These are phyloP conservation scores for Wallacemonas rigidus DNA, from an alignment of 208 protist genomes.

Conservation along the genomic window DNA sequence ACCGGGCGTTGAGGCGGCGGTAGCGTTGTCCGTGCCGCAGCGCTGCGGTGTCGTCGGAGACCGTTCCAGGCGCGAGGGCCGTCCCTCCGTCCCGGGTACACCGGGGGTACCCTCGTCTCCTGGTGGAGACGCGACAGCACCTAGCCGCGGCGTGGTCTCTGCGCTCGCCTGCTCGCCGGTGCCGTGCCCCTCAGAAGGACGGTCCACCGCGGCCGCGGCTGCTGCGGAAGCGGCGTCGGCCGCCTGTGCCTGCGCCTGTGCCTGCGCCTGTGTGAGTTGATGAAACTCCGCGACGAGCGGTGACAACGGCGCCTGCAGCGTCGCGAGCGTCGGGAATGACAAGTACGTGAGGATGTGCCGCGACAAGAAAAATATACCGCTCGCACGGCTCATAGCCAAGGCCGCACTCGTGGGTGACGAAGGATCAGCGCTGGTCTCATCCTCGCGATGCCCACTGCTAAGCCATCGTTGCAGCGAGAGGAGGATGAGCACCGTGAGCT, in stretches of 20 bases:
- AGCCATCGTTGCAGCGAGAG: slow-evolving; percentile 52
- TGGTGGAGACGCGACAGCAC: too few species aligned
- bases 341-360: slow-evolving; percentile 18
- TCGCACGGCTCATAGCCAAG: neutral
- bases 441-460: neutral
- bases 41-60: too few species aligned
- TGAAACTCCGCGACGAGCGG: slow-evolving; percentile 4
- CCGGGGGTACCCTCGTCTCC: too few species aligned
- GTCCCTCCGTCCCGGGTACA: too few species aligned
- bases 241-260: neutral
- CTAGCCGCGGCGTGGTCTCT: too few species aligned
- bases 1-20: neutral
- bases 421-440: neutral
- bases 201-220: neutral
- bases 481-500: slow-evolving; percentile 33
- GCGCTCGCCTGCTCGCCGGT: too few species aligned
- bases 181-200: too few species aligned
- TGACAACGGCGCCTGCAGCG: neutral
- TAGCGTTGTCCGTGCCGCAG: too few species aligned
- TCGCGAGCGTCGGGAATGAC: slow-evolving; percentile 10
- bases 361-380: neutral
- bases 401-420: slow-evolving; percentile 1
- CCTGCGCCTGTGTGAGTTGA: slow-evolving; percentile 3
- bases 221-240: neutral
- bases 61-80: too few species aligned